Percentiles rank a stretch among this genome's conserved stretches.
Conservation (phyloP, 2,329 filamentous ascomycete species). For the Cladosporium sp. region DNA sequence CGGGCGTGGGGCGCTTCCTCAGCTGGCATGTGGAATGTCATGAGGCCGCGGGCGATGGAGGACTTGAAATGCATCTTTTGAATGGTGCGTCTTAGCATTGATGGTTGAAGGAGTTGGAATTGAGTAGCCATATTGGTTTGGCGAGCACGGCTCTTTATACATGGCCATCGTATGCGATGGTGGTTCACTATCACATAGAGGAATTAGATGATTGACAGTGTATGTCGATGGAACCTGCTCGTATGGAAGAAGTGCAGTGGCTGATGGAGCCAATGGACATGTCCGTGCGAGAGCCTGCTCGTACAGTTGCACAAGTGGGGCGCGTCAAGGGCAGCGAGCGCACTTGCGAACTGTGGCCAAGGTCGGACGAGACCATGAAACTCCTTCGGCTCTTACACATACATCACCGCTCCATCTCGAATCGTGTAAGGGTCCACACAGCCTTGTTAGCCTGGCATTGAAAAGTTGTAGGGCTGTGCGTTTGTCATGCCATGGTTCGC, state of each 20-base stretch:
- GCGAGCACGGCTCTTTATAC: not conserved
- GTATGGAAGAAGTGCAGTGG: not conserved
- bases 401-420: no score
- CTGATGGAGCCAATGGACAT: not conserved
- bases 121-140: not conserved
- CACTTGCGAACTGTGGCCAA: not conserved
- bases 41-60: not conserved
- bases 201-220: not conserved
- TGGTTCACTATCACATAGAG: not conserved
- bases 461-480: no score
- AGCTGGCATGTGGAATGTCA: conserved; percentile 10
- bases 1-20: conserved; percentile 9
- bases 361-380: not conserved
- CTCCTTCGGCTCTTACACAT: no score
- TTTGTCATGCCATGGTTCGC: no score
- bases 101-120: not conserved
- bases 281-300: not conserved
- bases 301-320: not conserved
- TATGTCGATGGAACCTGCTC: not conserved
- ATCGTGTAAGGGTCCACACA: no score
- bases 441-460: no score
- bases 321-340: not conserved
- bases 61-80: conserved; percentile 4
- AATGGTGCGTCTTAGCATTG: not conserved
- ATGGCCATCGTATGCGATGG: not conserved